Conservation (phyloP, 306 rosid species). For the Quercus alba region DNA sequence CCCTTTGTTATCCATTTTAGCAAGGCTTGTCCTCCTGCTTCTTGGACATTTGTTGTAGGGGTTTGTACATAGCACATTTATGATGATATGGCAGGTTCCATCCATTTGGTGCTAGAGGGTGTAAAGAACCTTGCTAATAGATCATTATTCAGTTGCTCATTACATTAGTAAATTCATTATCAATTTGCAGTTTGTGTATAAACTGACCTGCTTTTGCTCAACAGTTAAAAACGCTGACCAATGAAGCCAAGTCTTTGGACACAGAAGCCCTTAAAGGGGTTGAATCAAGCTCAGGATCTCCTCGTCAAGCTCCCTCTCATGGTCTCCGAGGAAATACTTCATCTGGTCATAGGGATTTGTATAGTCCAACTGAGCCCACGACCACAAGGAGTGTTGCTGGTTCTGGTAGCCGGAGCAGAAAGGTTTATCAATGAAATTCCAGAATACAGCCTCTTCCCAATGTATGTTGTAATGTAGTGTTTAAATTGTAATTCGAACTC, state of each 20-base stretch:
- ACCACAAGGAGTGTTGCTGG: slow-evolving; percentile 39
- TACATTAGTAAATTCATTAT: not conserved
- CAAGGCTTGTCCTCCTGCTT: not conserved
- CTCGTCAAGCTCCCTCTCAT: slow-evolving; percentile 53
- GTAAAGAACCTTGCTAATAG: not conserved
- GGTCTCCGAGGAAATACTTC: slow-evolving; percentile 54
- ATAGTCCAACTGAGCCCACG: slow-evolving; percentile 24
- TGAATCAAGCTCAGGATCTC: slow-evolving; percentile 57
- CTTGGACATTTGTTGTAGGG: not conserved
- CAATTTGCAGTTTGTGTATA: slow-evolving; percentile 7
- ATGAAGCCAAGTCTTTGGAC: slow-evolving; percentile 69
- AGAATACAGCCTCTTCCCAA: not conserved
- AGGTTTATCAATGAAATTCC: slow-evolving; percentile 39
- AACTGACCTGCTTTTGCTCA: slow-evolving; percentile 16
- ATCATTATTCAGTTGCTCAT: not conserved
- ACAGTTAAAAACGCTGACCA: slow-evolving; percentile 62
- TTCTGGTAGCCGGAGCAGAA: slow-evolving; percentile 69
- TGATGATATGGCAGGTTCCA: not conserved
- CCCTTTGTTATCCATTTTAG: not conserved
- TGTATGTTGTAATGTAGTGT: slow-evolving; percentile 19
- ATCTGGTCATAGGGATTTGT: slow-evolving; percentile 42
- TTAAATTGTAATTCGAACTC: slow-evolving; percentile 12
- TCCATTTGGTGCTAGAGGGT: not conserved
- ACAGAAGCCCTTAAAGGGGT: slow-evolving; percentile 44
- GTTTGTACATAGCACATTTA: not conserved